phyloP scores from a whole-genome alignment of 2,329 filamentous ascomycete genomes.

The Aspergillus intermedius region DNA sequence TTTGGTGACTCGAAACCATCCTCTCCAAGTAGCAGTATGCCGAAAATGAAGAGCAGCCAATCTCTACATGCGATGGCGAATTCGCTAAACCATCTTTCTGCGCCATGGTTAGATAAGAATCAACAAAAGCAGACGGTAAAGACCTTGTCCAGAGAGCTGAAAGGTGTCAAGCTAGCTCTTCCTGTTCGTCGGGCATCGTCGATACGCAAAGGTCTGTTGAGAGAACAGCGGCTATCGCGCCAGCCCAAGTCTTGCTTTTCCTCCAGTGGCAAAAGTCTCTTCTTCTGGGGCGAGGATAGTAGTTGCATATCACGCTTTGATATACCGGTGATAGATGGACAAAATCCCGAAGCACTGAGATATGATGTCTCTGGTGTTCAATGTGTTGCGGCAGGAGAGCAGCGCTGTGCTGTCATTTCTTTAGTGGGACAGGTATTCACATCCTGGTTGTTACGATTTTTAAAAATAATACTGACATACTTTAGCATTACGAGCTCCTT shows the following conservation, averaged over 20 bases:
- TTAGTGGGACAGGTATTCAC: conserved; percentile 16
- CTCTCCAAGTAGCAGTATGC: conserved; percentile 1
- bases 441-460: background rate
- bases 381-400: conserved; percentile 26
- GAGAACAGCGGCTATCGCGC: conserved; percentile 19
- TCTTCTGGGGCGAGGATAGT: conserved; percentile 15
- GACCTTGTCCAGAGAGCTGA: conserved; percentile 14
- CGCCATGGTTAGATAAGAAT: conserved; percentile 4
- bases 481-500: conserved; percentile 19
- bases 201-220: conserved; percentile 17
- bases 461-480: conserved; percentile 6
- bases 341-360: conserved; percentile 21
- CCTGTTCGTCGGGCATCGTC: conserved; percentile 10
- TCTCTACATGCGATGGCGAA: conserved; percentile 9
- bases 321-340: conserved; percentile 18
- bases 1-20: conserved; percentile 9
- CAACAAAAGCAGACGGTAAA: conserved; percentile 12
- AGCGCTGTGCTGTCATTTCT: conserved; percentile 26
- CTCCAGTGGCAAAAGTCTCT: conserved; percentile 13
- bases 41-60: conserved; percentile 7
- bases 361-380: conserved; percentile 28
- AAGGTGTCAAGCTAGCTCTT: conserved; percentile 13
- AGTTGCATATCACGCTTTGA: conserved; percentile 25
- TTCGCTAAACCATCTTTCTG: conserved; percentile 4
- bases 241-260: conserved; percentile 28